These are phyloP conservation scores for Brassica cretica DNA, from an alignment of 345 rosid species.

Conservation along the genomic window DNA sequence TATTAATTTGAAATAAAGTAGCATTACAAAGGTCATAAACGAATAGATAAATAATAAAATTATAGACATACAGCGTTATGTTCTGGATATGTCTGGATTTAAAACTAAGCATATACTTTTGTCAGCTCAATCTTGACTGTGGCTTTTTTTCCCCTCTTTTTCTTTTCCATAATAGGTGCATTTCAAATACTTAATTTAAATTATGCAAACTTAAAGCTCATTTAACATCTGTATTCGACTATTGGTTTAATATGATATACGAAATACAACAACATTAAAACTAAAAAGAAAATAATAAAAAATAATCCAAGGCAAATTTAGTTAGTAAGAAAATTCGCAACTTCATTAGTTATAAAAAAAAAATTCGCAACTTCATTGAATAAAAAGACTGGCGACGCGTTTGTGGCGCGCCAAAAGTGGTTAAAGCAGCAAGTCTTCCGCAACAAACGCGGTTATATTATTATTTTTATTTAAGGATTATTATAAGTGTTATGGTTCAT, in stretches of 20 bases:
- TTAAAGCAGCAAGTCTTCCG: neutral
- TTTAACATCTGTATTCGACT: neutral
- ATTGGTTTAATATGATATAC: neutral
- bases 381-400: neutral
- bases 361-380: neutral
- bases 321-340: neutral
- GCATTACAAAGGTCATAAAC: neutral
- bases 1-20: neutral
- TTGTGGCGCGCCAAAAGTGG: neutral
- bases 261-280: neutral
- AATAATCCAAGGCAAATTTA: neutral
- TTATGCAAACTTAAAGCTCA: neutral
- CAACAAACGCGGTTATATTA: constrained; percentile 8
- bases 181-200: neutral
- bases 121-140: constrained; percentile 33
- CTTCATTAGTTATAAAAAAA: neutral
- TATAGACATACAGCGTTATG: constrained; percentile 24
- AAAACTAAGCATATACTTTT: constrained; percentile 26
- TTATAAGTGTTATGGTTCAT: constrained; percentile 3
- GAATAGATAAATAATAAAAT: neutral
- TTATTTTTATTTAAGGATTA: neutral
- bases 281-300: neutral
- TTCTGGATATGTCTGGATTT: constrained; percentile 37
- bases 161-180: neutral
- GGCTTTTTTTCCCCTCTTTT: neutral